Evolutionary conservation across 2,329 filamentous ascomycete species (phyloP).

Genomic region (Colletotrichum brevisporum): DNA sequence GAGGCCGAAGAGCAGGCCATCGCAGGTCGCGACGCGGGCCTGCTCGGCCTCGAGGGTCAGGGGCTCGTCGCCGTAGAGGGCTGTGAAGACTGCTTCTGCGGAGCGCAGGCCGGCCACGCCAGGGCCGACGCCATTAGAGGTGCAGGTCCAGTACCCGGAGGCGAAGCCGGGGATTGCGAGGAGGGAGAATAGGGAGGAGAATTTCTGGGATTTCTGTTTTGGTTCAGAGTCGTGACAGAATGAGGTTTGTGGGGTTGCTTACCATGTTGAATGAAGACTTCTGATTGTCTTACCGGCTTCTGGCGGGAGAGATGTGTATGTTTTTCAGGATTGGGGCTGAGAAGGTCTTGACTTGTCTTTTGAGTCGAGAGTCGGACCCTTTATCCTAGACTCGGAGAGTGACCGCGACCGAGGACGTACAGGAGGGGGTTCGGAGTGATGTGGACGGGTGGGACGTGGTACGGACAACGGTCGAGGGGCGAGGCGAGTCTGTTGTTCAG

Average conservation of each 20-base stretch:
- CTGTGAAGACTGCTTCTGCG: slow-evolving; percentile 6
- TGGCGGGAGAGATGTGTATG: not conserved
- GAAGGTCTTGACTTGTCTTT: not conserved
- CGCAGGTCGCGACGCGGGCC: slow-evolving; percentile 24
- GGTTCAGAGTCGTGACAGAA: not conserved
- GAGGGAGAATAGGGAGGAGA: not conserved
- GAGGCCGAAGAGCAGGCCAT: slow-evolving; percentile 29
- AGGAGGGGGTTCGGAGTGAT: slow-evolving; percentile 1
- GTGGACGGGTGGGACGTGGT: slow-evolving; percentile 1
- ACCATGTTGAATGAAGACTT: not conserved
- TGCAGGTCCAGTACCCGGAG: slow-evolving; percentile 5
- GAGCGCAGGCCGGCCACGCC: slow-evolving; percentile 4
- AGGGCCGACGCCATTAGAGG: not conserved
- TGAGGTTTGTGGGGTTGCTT: not conserved
- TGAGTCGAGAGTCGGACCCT: not conserved
- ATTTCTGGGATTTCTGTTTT: not conserved
- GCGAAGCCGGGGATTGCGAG: not conserved
- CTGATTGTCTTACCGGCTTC: not conserved
- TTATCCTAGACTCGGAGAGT: no score
- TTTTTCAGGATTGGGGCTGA: not conserved
- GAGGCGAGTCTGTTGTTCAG: not conserved
- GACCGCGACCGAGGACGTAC: not conserved
- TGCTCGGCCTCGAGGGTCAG: slow-evolving; percentile 5
- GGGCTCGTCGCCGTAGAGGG: not conserved
- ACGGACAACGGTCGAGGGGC: not conserved